A percentile compares a stretch with the other conserved stretches of the same genome.
Conservation (phyloP, 1,284 basidiomycete genomes). For the Rhodotorula sp. region DNA sequence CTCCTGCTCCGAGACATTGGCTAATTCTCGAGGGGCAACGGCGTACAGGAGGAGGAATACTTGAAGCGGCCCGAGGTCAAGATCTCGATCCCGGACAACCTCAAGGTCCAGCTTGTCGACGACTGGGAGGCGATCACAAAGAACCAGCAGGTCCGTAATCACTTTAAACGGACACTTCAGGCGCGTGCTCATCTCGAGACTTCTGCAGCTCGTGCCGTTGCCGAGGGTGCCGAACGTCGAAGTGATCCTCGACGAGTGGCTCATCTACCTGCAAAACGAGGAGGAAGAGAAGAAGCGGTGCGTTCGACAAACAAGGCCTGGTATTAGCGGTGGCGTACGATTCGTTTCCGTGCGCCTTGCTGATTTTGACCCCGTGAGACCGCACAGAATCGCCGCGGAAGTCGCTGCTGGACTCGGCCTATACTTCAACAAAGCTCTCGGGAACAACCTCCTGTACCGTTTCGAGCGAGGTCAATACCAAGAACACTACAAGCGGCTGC, state of each 20-base stretch:
- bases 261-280: conserved; percentile 52
- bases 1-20: too few relatives aligned
- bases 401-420: conserved; percentile 83
- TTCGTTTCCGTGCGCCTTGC: too few relatives aligned
- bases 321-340: too few relatives aligned
- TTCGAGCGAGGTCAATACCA: conserved; percentile 93
- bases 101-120: conserved; percentile 88
- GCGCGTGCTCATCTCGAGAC: neutral
- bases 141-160: conserved; percentile 68
- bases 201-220: conserved; percentile 70
- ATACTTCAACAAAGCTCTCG: conserved; percentile 90
- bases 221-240: conserved; percentile 79
- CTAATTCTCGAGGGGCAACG: too few relatives aligned
- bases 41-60: conserved; percentile 52
- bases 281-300: conserved; percentile 35
- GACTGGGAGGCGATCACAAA: conserved; percentile 99
- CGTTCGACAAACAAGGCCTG: neutral
- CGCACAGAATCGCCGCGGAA: conserved; percentile 53
- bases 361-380: neutral
- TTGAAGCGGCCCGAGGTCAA: conserved; percentile 83
- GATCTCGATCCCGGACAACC: conserved; percentile 78
- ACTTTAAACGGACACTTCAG: neutral
- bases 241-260: conserved; percentile 74
- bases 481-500: conserved; percentile 67
- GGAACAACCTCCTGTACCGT: conserved; percentile 86